phyloP scores from a whole-genome alignment of 1,139 yeast genomes.

The Yamadazyma atlantica region DNA sequence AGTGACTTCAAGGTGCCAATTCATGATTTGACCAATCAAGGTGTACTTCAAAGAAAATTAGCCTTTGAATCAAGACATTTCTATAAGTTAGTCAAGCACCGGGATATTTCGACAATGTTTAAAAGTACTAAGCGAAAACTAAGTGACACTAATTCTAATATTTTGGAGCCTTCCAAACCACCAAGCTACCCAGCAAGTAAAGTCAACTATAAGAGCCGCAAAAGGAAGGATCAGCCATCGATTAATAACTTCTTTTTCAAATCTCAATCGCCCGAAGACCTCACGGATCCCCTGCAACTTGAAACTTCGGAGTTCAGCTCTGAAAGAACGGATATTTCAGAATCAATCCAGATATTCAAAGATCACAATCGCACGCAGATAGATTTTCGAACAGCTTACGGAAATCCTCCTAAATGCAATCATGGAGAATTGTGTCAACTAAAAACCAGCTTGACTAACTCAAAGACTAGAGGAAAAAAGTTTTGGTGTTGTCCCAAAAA shows the following conservation, averaged over 20 bases:
- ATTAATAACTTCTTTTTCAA: conserved; percentile 17
- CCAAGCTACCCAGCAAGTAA: not conserved
- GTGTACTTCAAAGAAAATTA: conserved; percentile 20
- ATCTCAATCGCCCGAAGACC: not conserved
- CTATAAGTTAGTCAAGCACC: conserved; percentile 47
- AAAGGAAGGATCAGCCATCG: conserved; percentile 15
- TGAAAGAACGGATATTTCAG: not conserved
- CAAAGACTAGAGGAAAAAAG: conserved; percentile 48
- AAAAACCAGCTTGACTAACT: conserved; percentile 47
- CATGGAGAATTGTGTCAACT: conserved; percentile 51
- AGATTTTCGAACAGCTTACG: conserved; percentile 21
- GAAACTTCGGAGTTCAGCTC: not conserved
- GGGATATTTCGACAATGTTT: conserved; percentile 58
- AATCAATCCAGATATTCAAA: not conserved
- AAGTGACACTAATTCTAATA: not conserved
- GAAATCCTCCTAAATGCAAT: conserved; percentile 48
- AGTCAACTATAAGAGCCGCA: conserved; percentile 10
- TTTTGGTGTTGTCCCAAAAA: conserved; percentile 58
- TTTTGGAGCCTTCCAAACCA: not conserved
- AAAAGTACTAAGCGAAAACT: conserved; percentile 12
- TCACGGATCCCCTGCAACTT: not conserved
- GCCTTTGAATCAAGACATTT: conserved; percentile 57
- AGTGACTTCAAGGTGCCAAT: conserved; percentile 51
- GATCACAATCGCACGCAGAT: conserved; percentile 5
- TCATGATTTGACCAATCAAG: not conserved